A percentile compares a stretch with the other conserved stretches of the same genome.
phyloP scores from a whole-genome alignment of 495 filamentous ascomycete genomes.

The Polyplosphaeria fusca region DNA sequence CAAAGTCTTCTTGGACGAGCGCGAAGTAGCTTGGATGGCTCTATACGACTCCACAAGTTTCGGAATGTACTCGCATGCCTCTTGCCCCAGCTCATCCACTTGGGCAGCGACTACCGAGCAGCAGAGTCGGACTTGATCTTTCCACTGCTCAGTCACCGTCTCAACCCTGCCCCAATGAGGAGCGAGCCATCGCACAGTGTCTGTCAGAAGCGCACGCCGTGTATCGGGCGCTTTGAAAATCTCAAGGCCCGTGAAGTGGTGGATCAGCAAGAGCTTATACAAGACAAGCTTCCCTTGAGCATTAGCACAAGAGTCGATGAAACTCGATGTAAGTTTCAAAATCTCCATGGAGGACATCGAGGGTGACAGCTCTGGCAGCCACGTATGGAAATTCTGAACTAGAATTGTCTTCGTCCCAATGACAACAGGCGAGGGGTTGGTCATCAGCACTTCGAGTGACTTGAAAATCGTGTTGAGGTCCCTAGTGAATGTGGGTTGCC shows the following conservation, averaged over 20 bases:
- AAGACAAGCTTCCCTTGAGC: conserved; percentile 93
- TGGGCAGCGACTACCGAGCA: conserved; percentile 87
- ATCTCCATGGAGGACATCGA: conserved; percentile 80
- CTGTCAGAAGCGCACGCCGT: conserved; percentile 66
- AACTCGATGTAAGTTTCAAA: conserved; percentile 83
- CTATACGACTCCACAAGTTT: conserved; percentile 89
- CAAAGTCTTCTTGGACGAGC: conserved; percentile 63
- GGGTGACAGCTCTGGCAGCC: conserved; percentile 82
- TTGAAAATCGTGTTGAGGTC: conserved; percentile 87
- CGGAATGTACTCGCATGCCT: conserved; percentile 80
- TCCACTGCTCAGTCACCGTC: conserved; percentile 78
- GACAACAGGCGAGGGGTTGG: conserved; percentile 73
- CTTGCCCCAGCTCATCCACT: conserved; percentile 70
- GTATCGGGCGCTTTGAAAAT: conserved; percentile 76
- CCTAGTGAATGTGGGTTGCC: conserved; percentile 71
- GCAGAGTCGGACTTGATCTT: conserved; percentile 86
- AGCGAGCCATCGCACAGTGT: conserved; percentile 85
- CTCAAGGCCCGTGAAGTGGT: conserved; percentile 77
- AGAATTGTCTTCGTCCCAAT: conserved; percentile 93
- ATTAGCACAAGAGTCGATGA: conserved; percentile 83
- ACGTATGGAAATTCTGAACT: conserved; percentile 94
- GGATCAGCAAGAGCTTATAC: conserved; percentile 88
- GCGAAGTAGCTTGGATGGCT: conserved; percentile 62
- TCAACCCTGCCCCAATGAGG: conserved; percentile 85
- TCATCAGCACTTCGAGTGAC: conserved; percentile 83